Conservation (phyloP, 345 rosid genomes). For the Murraya paniculata region DNA sequence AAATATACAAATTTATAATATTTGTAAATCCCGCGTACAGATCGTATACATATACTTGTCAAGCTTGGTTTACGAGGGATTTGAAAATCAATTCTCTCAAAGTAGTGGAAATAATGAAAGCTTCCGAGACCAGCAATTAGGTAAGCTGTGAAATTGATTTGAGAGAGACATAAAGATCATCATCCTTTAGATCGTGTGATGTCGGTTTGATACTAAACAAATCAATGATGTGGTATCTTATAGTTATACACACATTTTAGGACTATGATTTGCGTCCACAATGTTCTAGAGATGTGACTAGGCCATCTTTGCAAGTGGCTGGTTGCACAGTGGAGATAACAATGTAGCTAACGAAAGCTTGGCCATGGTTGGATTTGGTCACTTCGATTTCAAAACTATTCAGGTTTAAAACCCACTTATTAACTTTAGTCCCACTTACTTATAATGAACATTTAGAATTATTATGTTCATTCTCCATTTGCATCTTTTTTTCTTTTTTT, state of each 20-base stretch:
- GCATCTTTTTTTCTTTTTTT: background rate
- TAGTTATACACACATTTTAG: too few species aligned
- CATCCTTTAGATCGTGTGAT: background rate
- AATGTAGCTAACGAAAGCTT: background rate
- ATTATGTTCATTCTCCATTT: background rate
- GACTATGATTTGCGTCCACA: too few species aligned
- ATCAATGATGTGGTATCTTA: background rate
- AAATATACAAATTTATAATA: too few species aligned
- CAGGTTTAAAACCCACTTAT: background rate
- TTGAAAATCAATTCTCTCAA: too few species aligned
- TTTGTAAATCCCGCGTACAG: too few species aligned
- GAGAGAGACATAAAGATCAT: background rate
- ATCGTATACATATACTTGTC: too few species aligned
- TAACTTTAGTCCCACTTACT: background rate
- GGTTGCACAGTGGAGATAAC: too few species aligned
- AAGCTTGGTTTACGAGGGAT: too few species aligned
- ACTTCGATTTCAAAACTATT: background rate
- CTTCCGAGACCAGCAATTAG: background rate
- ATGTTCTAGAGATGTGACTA: too few species aligned
- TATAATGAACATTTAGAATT: too few species aligned
- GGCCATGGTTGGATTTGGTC: background rate
- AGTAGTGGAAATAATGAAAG: background rate
- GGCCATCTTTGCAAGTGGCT: too few species aligned
- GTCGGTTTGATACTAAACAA: background rate
- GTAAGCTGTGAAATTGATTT: background rate